Percentiles rank a stretch among this genome's conserved stretches.
phyloP scores from a whole-genome alignment of 768 basidiomycete genomes.

The Tricholoma sp. region DNA sequence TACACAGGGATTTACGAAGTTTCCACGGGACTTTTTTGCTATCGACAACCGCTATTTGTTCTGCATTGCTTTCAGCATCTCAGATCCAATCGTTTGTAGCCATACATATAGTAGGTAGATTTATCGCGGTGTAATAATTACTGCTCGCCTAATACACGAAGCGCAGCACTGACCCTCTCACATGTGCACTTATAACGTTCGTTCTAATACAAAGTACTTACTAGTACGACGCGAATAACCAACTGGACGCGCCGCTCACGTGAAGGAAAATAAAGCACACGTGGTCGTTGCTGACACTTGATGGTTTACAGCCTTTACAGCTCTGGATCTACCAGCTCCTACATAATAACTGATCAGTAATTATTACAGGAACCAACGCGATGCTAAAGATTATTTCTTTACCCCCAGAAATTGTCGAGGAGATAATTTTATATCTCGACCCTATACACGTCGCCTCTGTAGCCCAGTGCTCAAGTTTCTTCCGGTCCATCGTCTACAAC shows the following conservation, averaged over 20 bases:
- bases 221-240: too few relatives aligned
- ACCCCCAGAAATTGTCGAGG: slow-evolving; percentile 57
- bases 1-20: slow-evolving; percentile 16
- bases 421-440: slow-evolving; percentile 51
- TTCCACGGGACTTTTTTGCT: slow-evolving; percentile 8
- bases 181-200: background rate
- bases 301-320: too few relatives aligned
- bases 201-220: too few relatives aligned
- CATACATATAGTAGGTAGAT: slow-evolving; percentile 21
- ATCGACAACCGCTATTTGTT: slow-evolving; percentile 7
- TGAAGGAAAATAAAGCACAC: background rate
- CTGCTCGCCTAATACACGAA: slow-evolving; percentile 33
- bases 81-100: slow-evolving; percentile 22
- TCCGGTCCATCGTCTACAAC: slow-evolving; percentile 41
- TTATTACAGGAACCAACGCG: background rate
- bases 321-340: too few relatives aligned
- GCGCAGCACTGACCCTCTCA: slow-evolving; percentile 17
- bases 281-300: background rate
- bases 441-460: slow-evolving; percentile 54
- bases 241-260: background rate
- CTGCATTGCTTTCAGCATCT: slow-evolving; percentile 13
- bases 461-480: slow-evolving; percentile 44
- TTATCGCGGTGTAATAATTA: slow-evolving; percentile 25
- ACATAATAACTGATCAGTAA: too few relatives aligned
- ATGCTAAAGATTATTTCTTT: slow-evolving; percentile 31